These are phyloP conservation scores for Agarophyton chilense DNA, from an alignment of 23 red algal genomes.

Conservation along the genomic window DNA sequence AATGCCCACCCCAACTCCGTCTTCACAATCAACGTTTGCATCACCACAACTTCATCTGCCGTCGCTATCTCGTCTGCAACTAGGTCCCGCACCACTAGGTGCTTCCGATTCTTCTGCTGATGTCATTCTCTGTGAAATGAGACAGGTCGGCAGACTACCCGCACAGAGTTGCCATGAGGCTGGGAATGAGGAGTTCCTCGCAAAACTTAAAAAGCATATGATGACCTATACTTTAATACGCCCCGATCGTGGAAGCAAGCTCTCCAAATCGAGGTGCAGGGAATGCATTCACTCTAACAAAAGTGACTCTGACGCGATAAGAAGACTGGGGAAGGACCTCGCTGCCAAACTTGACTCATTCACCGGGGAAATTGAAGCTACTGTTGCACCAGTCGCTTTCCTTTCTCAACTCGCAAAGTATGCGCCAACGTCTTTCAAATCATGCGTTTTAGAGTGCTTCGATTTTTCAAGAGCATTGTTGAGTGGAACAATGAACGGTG, in stretches of 20 bases:
- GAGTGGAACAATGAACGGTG: slow-evolving; percentile 37
- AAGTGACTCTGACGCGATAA: not conserved
- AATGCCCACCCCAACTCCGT: no score
- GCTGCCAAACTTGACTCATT: slow-evolving; percentile 36
- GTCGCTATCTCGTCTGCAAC: no score
- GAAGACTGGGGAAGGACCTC: slow-evolving; percentile 5
- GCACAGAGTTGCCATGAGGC: not conserved
- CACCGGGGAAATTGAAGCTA: slow-evolving; percentile 13
- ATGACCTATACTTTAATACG: slow-evolving; percentile 3
- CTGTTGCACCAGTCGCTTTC: slow-evolving; percentile 42
- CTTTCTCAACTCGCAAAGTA: slow-evolving; percentile 63
- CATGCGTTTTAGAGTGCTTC: slow-evolving; percentile 52
- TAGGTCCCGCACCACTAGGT: no score
- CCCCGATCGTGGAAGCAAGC: not conserved
- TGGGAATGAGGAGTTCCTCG: not conserved
- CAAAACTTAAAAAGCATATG: not conserved
- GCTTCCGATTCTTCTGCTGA: slow-evolving; percentile 41
- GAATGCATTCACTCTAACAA: slow-evolving; percentile 1
- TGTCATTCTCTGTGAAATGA: slow-evolving; percentile 51
- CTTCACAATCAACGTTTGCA: no score
- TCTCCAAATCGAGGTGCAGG: slow-evolving; percentile 47
- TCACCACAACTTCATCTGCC: no score
- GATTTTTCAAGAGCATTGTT: slow-evolving; percentile 72
- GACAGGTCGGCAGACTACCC: slow-evolving; percentile 8
- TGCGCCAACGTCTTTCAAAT: slow-evolving; percentile 29